Conservation (phyloP, 1,284 basidiomycete genomes). For the Tilletia walkeri region DNA sequence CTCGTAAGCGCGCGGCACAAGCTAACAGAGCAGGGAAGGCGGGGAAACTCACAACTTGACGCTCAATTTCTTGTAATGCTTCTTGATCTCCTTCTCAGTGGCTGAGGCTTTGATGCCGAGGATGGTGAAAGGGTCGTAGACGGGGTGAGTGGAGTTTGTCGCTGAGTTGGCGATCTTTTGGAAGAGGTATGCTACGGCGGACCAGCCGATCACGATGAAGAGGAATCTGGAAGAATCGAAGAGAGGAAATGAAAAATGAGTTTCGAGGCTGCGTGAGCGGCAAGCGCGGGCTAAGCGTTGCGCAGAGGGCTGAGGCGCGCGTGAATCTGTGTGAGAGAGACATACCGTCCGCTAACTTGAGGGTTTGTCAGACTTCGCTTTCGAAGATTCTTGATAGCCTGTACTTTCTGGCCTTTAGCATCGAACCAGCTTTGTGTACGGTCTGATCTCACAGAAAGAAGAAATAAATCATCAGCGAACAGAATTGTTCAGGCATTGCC, state of each 20-base stretch:
- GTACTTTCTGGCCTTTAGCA: conserved; percentile 45
- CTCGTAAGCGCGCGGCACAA: no score
- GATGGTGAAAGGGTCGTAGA: conserved; percentile 91
- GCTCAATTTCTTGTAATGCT: conserved; percentile 85
- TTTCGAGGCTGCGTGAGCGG: conserved; percentile 2
- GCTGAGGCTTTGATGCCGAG: conserved; percentile 78
- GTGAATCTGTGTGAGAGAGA: no score
- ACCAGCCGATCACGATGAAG: conserved; percentile 71
- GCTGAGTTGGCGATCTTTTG: conserved; percentile 64
- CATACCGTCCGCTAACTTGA: conserved; percentile 30
- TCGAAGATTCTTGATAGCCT: conserved; percentile 31
- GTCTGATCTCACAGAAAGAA: conserved; percentile 3
- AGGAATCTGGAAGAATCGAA: conserved; percentile 22
- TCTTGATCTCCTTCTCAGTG: conserved; percentile 89
- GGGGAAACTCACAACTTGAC: conserved; percentile 39
- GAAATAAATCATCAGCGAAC: no score
- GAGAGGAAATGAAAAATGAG: conserved; percentile 8
- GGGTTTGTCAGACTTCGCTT: conserved; percentile 41
- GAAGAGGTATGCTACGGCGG: conserved; percentile 68
- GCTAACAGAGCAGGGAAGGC: no score
- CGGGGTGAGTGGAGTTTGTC: conserved; percentile 56
- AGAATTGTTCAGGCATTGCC: no score
- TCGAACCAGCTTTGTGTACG: conserved; percentile 44
- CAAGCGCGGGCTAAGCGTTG: no score
- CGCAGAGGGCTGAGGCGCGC: no score